Evolutionary conservation across 2,329 filamentous ascomycete genomes (phyloP), one percentile per base, ranked within the genome.

Genomic region (Metarhizium album): DNA sequence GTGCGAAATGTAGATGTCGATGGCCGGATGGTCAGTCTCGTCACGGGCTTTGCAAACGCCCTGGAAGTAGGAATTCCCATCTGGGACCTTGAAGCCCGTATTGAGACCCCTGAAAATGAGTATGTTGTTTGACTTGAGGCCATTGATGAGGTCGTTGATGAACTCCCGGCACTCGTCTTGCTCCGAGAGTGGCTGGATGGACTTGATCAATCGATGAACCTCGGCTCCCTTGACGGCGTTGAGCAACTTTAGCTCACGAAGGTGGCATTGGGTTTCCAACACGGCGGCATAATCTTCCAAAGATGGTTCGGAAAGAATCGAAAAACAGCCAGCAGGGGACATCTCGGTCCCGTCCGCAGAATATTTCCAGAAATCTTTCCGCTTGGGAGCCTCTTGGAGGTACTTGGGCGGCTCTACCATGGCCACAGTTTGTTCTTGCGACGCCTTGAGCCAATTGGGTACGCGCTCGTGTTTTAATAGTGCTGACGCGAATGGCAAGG

Each of bases 1-100:
- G 9, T 62, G 58, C 1, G 67, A 70, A 29, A 70, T 57, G 52
- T 63, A 69, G n/a, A 69, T 62, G 52, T 67, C 61, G 18, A 67
- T 52, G 20, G 53, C 24, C 14, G 11, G 27, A 4, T 47, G n/a
- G 40, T 38, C 31, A 23, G 31, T 58, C 4, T 55, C 55, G 13
- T 48, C 53, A 3, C 50, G 64, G 62, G 18, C 29, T 4, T n/a
- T 33, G 3, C 48, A 18, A 14, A 69, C 57, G 11, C 64, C 66
- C 67, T 65, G 69, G 48, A 69, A 66, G 46, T 63, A 59, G 6
- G 53, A 59, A 13, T 57, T 55, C 2, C 63, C 59, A 22, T 61
- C 60, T 1, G 62, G 60, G 2, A 63, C 54, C 5, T 59, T 59
- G 40, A 70, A 69, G 4, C 67, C 67, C 4, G 64, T 66, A 33